Evolutionary conservation across 2,329 filamentous ascomycete species (phyloP).

Genomic region (Macrophomina pseudophaseolina): DNA sequence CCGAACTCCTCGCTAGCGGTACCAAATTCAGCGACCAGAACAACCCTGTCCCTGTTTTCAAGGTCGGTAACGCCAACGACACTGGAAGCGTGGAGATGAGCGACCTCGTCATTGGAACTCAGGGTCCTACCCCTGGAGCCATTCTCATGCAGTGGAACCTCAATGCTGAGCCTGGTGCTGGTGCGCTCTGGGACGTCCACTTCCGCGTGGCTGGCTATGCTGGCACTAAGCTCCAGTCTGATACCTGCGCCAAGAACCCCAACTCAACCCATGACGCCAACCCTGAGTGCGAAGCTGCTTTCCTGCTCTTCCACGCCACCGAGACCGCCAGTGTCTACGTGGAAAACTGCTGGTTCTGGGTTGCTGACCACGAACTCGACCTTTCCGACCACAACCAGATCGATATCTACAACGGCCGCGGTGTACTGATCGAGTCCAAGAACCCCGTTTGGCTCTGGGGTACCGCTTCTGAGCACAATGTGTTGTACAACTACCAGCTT

Average conservation of each 20-base stretch:
- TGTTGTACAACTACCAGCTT: constrained; percentile 74
- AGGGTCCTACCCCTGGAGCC: constrained; percentile 81
- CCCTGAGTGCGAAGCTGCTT: constrained; percentile 72
- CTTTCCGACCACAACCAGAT: constrained; percentile 73
- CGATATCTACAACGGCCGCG: constrained; percentile 85
- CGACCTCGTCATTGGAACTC: constrained; percentile 84
- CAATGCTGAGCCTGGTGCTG: constrained; percentile 68
- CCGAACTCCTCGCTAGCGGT: constrained; percentile 84
- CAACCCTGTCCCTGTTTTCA: constrained; percentile 83
- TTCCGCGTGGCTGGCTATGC: constrained; percentile 87
- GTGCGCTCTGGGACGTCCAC: constrained; percentile 94
- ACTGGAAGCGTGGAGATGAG: constrained; percentile 83
- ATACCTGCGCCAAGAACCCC: constrained; percentile 80
- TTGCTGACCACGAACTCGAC: constrained; percentile 88
- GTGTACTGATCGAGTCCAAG: constrained; percentile 77
- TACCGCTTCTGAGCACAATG: constrained; percentile 68
- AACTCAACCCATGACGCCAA: constrained; percentile 65
- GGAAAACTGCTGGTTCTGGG: constrained; percentile 92
- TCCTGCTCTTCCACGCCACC: constrained; percentile 65
- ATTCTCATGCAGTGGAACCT: constrained; percentile 94
- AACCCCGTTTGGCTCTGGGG: constrained; percentile 78
- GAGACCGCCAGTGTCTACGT: constrained; percentile 70
- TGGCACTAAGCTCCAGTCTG: constrained; percentile 80
- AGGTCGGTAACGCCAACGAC: constrained; percentile 79
- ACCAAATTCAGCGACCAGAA: constrained; percentile 72